Percentiles rank a stretch among this genome's conserved stretches.
Evolutionary conservation across 352 stramenopile genomes (phyloP).

Genomic region (Poterioochromonas sp.): DNA sequence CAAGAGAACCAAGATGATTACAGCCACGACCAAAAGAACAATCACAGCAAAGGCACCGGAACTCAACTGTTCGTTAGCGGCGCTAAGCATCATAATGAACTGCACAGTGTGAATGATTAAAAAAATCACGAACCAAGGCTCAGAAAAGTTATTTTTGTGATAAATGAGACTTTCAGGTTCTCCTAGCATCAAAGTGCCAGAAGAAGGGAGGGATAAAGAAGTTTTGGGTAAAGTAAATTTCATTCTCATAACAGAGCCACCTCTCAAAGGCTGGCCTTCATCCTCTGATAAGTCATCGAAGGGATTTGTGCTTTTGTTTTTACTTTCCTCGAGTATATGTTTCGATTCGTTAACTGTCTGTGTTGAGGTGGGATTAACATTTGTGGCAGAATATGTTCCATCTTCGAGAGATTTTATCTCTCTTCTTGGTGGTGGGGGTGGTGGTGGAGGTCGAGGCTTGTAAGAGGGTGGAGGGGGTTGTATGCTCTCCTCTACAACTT

Average conservation of each 20-base stretch:
- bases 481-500: neutral
- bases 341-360: neutral
- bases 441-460: neutral
- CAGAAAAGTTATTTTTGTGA: conserved; percentile 10
- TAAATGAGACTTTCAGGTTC: conserved; percentile 1
- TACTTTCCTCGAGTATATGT: neutral
- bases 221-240: no score
- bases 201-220: neutral
- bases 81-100: neutral
- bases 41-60: neutral
- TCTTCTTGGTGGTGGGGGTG: neutral
- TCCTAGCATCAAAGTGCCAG: neutral
- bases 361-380: neutral
- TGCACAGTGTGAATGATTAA: neutral
- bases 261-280: neutral
- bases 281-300: neutral
- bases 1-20: neutral
- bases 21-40: neutral
- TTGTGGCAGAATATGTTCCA: neutral
- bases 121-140: neutral
- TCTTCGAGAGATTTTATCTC: neutral
- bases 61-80: neutral
- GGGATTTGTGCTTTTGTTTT: neutral
- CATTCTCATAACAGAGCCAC: neutral
- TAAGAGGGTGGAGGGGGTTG: neutral